Evolutionary conservation across 2,329 filamentous ascomycete species (phyloP).

Genomic region (Trichoderma sp.): DNA sequence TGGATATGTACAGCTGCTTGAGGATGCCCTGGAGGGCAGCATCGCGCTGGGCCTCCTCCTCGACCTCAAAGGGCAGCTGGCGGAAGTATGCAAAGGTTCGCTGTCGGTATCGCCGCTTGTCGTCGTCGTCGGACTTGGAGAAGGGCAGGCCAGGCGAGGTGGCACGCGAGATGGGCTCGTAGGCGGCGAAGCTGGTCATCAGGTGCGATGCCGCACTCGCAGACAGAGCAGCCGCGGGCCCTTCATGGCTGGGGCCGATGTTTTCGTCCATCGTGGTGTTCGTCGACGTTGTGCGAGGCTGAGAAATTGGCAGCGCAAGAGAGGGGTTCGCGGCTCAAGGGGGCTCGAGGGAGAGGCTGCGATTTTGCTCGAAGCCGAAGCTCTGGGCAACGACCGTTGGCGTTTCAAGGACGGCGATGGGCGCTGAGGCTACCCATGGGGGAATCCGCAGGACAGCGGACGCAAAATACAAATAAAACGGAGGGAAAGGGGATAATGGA

Average conservation of each 20-base stretch:
- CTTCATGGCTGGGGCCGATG: constrained; percentile 34
- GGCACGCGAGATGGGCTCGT: constrained; percentile 75
- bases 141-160: constrained; percentile 74
- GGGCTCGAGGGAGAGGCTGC: neutral
- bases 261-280: constrained; percentile 38
- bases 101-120: constrained; percentile 69
- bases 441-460: constrained; percentile 9
- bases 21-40: constrained; percentile 81
- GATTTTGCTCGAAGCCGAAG: neutral
- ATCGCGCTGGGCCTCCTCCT: constrained; percentile 75
- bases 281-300: neutral
- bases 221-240: constrained; percentile 31
- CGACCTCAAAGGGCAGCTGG: constrained; percentile 84
- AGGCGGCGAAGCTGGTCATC: constrained; percentile 41
- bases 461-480: neutral
- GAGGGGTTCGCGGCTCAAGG: constrained; percentile 9
- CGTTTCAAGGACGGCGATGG: constrained; percentile 5
- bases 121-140: constrained; percentile 47
- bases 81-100: constrained; percentile 92
- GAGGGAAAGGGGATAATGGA: neutral
- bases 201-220: constrained; percentile 34
- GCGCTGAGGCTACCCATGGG: constrained; percentile 18
- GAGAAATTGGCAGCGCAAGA: constrained; percentile 6
- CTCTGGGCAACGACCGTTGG: constrained; percentile 13
- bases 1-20: constrained; percentile 86